Evolutionary conservation across 176 grass and related monocot genomes (phyloP).

Genomic region (Pontederia paniculata): DNA sequence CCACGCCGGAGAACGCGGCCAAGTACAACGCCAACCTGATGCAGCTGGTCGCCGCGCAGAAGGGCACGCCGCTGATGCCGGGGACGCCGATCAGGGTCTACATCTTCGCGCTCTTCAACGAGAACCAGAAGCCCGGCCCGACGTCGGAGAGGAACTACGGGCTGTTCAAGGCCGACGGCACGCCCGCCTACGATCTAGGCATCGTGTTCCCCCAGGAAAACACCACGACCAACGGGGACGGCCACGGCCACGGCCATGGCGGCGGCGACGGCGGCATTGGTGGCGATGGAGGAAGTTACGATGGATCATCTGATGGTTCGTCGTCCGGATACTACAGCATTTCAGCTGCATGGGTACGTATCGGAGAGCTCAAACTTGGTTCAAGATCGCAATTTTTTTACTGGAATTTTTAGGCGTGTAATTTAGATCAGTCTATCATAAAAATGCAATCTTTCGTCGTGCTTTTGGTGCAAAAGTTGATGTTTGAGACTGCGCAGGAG

Average conservation of each 20-base stretch:
- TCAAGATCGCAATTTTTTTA: no score
- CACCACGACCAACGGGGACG: slow-evolving; percentile 1
- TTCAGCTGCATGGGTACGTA: slow-evolving; percentile 12
- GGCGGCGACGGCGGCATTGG: neutral
- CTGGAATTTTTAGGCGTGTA: no score
- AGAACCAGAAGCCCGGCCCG: slow-evolving; percentile 59
- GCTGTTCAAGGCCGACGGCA: slow-evolving; percentile 50
- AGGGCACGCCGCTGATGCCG: slow-evolving; percentile 65
- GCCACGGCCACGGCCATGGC: neutral
- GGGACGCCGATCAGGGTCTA: slow-evolving; percentile 34
- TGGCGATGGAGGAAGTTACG: no score
- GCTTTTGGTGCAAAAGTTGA: no score
- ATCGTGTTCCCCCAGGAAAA: slow-evolving; percentile 30
- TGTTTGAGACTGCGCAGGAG: neutral
- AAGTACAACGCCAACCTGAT: slow-evolving; percentile 69
- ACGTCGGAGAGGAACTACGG: slow-evolving; percentile 67
- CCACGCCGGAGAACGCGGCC: slow-evolving; percentile 33
- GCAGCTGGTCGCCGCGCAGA: slow-evolving; percentile 36
- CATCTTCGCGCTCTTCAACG: slow-evolving; percentile 76
- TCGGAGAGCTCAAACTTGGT: no score
- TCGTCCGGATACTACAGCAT: slow-evolving; percentile 50
- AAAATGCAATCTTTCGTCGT: no score
- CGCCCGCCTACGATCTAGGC: slow-evolving; percentile 39
- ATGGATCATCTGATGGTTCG: slow-evolving; percentile 1
- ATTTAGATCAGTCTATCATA: no score